Percentiles rank a stretch among this genome's conserved stretches.
These are phyloP conservation scores for Thielaviopsis cerberus DNA, from an alignment of 2,329 filamentous ascomycete genomes.

Conservation along the genomic window DNA sequence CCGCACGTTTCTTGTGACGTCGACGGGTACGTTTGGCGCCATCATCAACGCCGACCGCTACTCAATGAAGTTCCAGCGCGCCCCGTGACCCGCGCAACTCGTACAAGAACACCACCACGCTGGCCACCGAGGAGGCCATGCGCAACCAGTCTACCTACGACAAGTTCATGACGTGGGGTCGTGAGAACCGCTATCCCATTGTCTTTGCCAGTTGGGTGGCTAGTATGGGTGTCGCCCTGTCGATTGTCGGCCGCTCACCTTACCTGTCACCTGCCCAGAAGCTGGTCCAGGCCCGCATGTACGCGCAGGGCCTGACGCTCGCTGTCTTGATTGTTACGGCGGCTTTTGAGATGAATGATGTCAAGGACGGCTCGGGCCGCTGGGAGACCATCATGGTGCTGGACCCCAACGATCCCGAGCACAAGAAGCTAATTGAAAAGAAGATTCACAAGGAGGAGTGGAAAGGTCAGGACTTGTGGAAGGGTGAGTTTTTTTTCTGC, in stretches of 20 bases:
- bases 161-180: slow-evolving; percentile 52
- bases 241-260: slow-evolving; percentile 57
- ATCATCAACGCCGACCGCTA: slow-evolving; percentile 73
- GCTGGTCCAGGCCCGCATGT: slow-evolving; percentile 83
- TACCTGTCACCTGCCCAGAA: slow-evolving; percentile 64
- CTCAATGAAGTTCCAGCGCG: slow-evolving; percentile 45
- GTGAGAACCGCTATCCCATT: slow-evolving; percentile 69
- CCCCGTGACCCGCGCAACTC: slow-evolving; percentile 46
- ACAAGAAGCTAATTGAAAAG: slow-evolving; percentile 73
- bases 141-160: slow-evolving; percentile 37
- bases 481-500: slow-evolving; percentile 34
- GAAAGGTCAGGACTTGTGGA: slow-evolving; percentile 84
- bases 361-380: slow-evolving; percentile 52
- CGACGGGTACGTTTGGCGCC: slow-evolving; percentile 62
- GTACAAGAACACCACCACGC: slow-evolving; percentile 46
- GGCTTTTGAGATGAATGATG: slow-evolving; percentile 63
- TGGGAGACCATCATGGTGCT: slow-evolving; percentile 74
- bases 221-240: slow-evolving; percentile 57
- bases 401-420: slow-evolving; percentile 64
- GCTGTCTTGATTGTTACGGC: slow-evolving; percentile 68
- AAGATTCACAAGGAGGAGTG: slow-evolving; percentile 73
- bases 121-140: slow-evolving; percentile 34
- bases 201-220: slow-evolving; percentile 68
- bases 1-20: slow-evolving; percentile 75
- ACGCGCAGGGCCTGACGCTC: slow-evolving; percentile 76